Percentiles rank a stretch among this genome's conserved stretches.
Evolutionary conservation across 2,329 filamentous ascomycete species (phyloP).

Genomic region (Tolypocladium cylindrosporum): DNA sequence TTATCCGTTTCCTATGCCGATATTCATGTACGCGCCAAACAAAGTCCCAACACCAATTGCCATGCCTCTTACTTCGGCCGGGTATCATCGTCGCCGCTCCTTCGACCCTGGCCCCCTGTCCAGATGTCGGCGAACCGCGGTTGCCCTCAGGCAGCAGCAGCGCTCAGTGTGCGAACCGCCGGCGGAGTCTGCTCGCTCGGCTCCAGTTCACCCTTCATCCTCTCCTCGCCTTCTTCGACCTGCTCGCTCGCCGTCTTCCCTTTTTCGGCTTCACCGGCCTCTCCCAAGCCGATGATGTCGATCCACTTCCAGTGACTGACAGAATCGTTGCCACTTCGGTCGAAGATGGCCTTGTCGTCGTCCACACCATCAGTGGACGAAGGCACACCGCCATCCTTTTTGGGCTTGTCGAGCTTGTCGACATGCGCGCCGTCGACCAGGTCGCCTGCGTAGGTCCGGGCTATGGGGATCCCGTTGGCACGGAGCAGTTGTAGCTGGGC

Average conservation of each 20-base stretch:
- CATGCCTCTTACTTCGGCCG: not conserved
- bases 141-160: slow-evolving; percentile 1
- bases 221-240: slow-evolving; percentile 23
- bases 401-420: slow-evolving; percentile 22
- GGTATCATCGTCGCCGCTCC: not conserved
- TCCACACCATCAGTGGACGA: slow-evolving; percentile 25
- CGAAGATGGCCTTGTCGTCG: slow-evolving; percentile 42
- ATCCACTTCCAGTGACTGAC: slow-evolving; percentile 44
- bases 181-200: slow-evolving; percentile 15
- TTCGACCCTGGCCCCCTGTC: not conserved
- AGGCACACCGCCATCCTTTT: slow-evolving; percentile 4
- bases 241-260: slow-evolving; percentile 20
- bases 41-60: not conserved
- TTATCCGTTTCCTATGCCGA: not conserved
- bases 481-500: slow-evolving; percentile 48
- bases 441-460: slow-evolving; percentile 38
- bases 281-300: slow-evolving; percentile 39
- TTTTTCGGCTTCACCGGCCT: slow-evolving; percentile 14
- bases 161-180: not conserved
- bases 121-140: too few relatives aligned
- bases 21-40: too few relatives aligned
- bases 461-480: slow-evolving; percentile 36
- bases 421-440: slow-evolving; percentile 35
- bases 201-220: slow-evolving; percentile 25
- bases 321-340: slow-evolving; percentile 24